Base-by-base conservation (phyloP, 2,329 filamentous ascomycete genomes). In the Cercospora sp. region DNA sequence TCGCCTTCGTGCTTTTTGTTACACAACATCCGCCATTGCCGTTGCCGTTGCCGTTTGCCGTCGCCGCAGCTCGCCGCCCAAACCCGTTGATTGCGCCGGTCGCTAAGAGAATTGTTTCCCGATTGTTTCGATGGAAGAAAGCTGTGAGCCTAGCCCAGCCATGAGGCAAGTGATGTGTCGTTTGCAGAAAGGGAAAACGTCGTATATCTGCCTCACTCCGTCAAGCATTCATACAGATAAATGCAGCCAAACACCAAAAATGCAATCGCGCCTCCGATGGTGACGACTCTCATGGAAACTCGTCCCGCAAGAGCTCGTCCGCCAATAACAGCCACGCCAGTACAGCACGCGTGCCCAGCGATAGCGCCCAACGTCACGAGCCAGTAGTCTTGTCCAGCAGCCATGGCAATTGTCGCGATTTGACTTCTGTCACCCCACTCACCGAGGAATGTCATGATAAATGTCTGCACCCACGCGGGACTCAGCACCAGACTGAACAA, bases 351-450 rank as follows among this genome's bases (percentile, higher is more conserved):
- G 80, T 99, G 95, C 9, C 95, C 95, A 58, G 87, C 85, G 39
- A 95, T 87, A 1, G 95, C 94, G 67, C 95, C 95, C 58, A 93
- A 84, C 3, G 93, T 97, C 39, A 99, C 95, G 91, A 93, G 97
- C 94, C 94, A 98, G 80, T 98, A 99, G 79, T 99, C 95, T 80
- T 96, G 92, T 20, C 95, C 95, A 36, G 95, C 94, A 60, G 95
- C 95, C 95, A 99, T 99, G 64, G 95, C 95, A 77, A 99, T 96
- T 0, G 95, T 99, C 23, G 95, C 95, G 76, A 99, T 98, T 82
- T 99, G 95, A 78, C 92, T 96, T 73, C 95, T 89, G 77, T 99
- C 95, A 66, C 95, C 95, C 95, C 95, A 99, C 80, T 99, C 95
- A 48, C 95, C 95, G 31, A 99, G 83, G 82, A 99, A 99, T 2